These are phyloP conservation scores for Cornus controversa DNA, from an alignment of 148 eudicot species.

Conservation along the genomic window DNA sequence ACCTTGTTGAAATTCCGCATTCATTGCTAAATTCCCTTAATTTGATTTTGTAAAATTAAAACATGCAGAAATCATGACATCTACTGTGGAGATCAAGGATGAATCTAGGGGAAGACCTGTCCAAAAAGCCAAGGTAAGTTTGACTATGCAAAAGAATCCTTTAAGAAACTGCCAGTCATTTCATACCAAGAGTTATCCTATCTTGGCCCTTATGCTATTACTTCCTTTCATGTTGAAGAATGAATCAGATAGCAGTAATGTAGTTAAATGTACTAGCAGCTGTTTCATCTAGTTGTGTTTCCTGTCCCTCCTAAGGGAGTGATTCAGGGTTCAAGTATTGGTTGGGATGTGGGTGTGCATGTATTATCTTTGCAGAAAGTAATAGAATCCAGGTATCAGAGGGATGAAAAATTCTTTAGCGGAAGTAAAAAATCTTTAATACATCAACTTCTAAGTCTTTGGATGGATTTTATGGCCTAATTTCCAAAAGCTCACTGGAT, in stretches of 20 bases:
- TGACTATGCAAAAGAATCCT: neutral
- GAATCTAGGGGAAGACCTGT: conserved; percentile 65
- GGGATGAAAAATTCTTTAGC: neutral
- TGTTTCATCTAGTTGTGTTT: neutral
- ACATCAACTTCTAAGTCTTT: neutral
- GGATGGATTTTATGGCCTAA: neutral
- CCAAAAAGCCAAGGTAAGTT: conserved; percentile 71
- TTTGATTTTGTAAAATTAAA: neutral
- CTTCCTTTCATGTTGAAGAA: neutral
- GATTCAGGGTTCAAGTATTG: neutral
- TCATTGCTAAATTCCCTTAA: neutral
- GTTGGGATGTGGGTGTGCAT: neutral
- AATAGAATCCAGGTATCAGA: neutral
- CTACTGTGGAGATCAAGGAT: conserved; percentile 68
- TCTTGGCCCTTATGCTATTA: neutral
- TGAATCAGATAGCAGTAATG: neutral
- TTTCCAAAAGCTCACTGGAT: neutral
- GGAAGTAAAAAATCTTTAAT: neutral
- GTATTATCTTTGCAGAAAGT: too few species aligned
- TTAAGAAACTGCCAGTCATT: neutral
- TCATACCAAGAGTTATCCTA: neutral
- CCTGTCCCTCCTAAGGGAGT: neutral
- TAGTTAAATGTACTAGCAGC: too few species aligned
- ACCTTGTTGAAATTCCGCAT: neutral
- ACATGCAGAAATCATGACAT: conserved; percentile 58